Conservation (phyloP, 148 eudicot species). For the Salicornia ramosissima region DNA sequence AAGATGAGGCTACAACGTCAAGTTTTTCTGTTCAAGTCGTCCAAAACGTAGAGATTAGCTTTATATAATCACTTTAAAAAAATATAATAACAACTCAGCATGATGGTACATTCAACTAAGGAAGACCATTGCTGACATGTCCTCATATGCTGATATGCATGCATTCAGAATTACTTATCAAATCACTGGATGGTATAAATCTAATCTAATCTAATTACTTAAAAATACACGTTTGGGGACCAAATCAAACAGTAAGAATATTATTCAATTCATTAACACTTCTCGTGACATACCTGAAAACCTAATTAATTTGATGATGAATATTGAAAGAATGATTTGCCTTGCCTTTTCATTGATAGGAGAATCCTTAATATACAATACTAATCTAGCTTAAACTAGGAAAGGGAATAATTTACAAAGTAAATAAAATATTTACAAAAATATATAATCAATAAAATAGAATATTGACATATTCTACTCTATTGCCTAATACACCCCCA, state of each 20-base stretch:
- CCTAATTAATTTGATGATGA: constrained; percentile 13
- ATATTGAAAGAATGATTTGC: neutral
- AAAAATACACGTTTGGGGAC: constrained; percentile 23
- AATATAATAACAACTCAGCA: constrained; percentile 16
- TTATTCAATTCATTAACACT: constrained; percentile 18
- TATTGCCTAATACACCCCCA: no score
- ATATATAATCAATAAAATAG: no score
- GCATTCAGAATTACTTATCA: constrained; percentile 14
- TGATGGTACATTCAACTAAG: constrained; percentile 19
- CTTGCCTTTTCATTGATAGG: no score
- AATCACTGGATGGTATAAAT: constrained; percentile 17
- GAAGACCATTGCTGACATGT: constrained; percentile 20
- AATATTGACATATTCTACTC: no score
- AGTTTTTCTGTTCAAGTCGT: constrained; percentile 12
- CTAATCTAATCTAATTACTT: no score
- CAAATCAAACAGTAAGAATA: constrained; percentile 7
- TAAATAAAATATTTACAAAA: no score
- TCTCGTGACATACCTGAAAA: constrained; percentile 31
- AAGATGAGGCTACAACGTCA: constrained; percentile 4
- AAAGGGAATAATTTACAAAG: no score
- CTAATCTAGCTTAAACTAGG: no score
- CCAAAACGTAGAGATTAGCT: constrained; percentile 12
- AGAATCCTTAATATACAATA: no score
- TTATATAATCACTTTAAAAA: neutral
- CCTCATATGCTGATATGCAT: constrained; percentile 2